These are phyloP conservation scores for Colletotrichum sp. DNA, from an alignment of 2,329 filamentous ascomycete species.

Conservation along the genomic window DNA sequence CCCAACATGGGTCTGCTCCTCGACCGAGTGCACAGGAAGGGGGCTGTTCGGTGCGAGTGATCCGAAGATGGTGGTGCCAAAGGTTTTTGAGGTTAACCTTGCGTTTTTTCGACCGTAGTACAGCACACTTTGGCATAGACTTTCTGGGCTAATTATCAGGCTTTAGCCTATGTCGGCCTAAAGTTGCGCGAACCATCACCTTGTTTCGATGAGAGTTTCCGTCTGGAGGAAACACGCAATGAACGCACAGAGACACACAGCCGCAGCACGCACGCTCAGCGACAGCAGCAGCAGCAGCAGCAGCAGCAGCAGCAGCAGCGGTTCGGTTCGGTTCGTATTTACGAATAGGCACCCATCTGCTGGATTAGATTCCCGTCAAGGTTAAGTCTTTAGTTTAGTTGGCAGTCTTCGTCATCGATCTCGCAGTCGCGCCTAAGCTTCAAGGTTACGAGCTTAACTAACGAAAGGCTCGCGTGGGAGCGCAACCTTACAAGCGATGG, in stretches of 20 bases:
- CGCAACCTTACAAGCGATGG: background rate
- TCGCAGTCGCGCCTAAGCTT: background rate
- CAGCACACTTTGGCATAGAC: background rate
- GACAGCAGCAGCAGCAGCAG: background rate
- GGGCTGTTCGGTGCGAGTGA: background rate
- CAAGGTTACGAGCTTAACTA: background rate
- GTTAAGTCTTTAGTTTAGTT: background rate
- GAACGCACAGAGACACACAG: background rate
- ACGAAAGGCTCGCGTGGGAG: background rate
- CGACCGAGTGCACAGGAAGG: background rate
- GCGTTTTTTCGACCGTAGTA: background rate
- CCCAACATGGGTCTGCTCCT: background rate
- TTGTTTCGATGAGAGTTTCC: background rate
- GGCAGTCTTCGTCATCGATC: conserved; percentile 8
- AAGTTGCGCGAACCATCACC: background rate
- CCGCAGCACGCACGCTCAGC: background rate
- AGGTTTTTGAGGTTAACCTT: conserved; percentile 4
- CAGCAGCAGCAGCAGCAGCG: background rate
- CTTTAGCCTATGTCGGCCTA: background rate
- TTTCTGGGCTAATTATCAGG: background rate
- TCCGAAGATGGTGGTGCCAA: background rate
- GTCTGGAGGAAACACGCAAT: background rate
- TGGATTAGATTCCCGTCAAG: background rate
- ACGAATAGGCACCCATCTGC: background rate
- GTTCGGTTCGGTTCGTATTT: background rate